These are phyloP conservation scores for Rhizopus arrhizus DNA, from an alignment of 371 early-diverging fungal genomes.

Conservation along the genomic window DNA sequence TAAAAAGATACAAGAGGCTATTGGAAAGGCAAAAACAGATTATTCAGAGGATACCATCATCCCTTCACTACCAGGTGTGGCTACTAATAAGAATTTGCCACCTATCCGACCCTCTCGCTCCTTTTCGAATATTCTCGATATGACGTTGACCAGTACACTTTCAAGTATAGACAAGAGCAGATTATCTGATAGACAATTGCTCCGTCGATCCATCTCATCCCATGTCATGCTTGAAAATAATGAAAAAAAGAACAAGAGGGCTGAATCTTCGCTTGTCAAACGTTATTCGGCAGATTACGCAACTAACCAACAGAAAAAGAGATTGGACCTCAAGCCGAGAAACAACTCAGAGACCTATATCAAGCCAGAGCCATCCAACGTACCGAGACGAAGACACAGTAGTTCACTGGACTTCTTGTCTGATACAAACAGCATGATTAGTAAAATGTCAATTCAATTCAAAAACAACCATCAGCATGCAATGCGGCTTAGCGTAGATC, in stretches of 20 bases:
- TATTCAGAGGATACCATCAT: constrained; percentile 30
- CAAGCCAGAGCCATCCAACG: constrained; percentile 19
- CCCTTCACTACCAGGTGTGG: constrained; percentile 35
- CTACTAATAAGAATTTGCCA: constrained; percentile 14
- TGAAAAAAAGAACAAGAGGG: no score
- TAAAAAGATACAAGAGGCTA: constrained; percentile 37
- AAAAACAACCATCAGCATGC: constrained; percentile 48
- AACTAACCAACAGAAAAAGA: constrained; percentile 3
- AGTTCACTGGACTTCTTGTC: constrained; percentile 42
- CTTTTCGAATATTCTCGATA: constrained; percentile 31
- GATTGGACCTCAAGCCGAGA: constrained; percentile 23
- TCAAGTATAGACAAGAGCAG: neutral
- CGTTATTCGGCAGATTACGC: constrained; percentile 40
- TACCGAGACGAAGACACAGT: constrained; percentile 35
- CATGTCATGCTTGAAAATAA: neutral
- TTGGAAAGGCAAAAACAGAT: constrained; percentile 24
- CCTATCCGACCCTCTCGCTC: constrained; percentile 30
- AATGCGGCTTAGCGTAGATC: constrained; percentile 41
- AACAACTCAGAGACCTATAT: constrained; percentile 38
- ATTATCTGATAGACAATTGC: neutral
- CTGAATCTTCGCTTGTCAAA: constrained; percentile 19
- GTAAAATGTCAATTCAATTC: constrained; percentile 43
- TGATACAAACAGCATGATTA: constrained; percentile 34
- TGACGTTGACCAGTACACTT: constrained; percentile 4
- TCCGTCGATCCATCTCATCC: constrained; percentile 21